These are phyloP conservation scores for Bretschneidera sinensis DNA, from an alignment of 345 rosid species.

Conservation along the genomic window DNA sequence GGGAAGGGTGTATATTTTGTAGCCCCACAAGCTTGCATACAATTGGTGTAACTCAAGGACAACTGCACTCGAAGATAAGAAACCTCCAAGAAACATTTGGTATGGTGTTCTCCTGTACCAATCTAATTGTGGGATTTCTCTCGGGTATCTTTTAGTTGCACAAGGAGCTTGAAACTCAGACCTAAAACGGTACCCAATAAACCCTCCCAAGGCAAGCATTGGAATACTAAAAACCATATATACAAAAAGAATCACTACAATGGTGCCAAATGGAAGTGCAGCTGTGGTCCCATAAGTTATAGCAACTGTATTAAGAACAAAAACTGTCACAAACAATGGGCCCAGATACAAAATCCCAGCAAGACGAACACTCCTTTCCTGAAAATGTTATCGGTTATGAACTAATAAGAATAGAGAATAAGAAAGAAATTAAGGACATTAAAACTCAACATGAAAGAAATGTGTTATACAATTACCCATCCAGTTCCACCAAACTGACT, in stretches of 20 bases:
- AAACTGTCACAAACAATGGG: slow-evolving; percentile 46
- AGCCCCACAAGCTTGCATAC: slow-evolving; percentile 73
- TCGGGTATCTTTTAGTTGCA: slow-evolving; percentile 43
- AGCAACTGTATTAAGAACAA: slow-evolving; percentile 59
- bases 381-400: slow-evolving; percentile 18
- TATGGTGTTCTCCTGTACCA: slow-evolving; percentile 65
- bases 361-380: slow-evolving; percentile 65
- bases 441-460: background rate
- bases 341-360: slow-evolving; percentile 55
- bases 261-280: slow-evolving; percentile 80
- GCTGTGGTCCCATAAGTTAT: slow-evolving; percentile 63
- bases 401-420: background rate
- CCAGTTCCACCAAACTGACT: slow-evolving; percentile 53
- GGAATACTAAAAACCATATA: slow-evolving; percentile 45
- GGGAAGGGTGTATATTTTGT: slow-evolving; percentile 58
- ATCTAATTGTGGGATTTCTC: slow-evolving; percentile 53
- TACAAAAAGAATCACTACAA: slow-evolving; percentile 49
- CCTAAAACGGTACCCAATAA: slow-evolving; percentile 49
- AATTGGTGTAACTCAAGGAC: slow-evolving; percentile 67
- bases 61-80: slow-evolving; percentile 65
- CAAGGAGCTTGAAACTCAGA: slow-evolving; percentile 61
- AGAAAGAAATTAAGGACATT: background rate
- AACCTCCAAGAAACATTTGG: slow-evolving; percentile 70
- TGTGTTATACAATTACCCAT: slow-evolving; percentile 72
- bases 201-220: slow-evolving; percentile 69